phyloP scores from a whole-genome alignment of 176 grass and related monocot genomes.

The Oryza coarctata region DNA sequence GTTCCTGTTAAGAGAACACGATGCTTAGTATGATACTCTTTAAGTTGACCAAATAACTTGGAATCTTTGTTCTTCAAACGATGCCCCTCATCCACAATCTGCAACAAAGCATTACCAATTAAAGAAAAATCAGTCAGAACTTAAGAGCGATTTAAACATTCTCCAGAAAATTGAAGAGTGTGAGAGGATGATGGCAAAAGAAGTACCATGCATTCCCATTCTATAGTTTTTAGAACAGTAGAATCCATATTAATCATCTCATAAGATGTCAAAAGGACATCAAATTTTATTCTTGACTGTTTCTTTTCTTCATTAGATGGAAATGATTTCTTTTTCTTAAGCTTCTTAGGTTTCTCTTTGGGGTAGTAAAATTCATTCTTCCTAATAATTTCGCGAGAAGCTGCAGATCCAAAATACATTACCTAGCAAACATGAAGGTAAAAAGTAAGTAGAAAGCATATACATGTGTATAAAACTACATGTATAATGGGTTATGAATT shows the following conservation, averaged over 20 bases:
- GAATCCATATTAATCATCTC: constrained; percentile 99
- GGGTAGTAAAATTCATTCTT: constrained; percentile 92
- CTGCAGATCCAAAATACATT: constrained; percentile 85
- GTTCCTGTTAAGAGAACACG: constrained; percentile 98
- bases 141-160: constrained; percentile 8
- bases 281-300: constrained; percentile 93
- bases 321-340: constrained; percentile 76
- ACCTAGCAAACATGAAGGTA: constrained; percentile 54
- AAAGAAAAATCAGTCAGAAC: constrained; percentile 1
- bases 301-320: constrained; percentile 60
- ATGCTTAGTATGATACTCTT: constrained; percentile 89
- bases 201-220: constrained; percentile 98
- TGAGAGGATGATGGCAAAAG: background rate
- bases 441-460: constrained; percentile 24
- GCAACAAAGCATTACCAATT: constrained; percentile 27
- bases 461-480: constrained; percentile 19
- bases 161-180: constrained; percentile 15
- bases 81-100: constrained; percentile 99
- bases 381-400: constrained; percentile 75
- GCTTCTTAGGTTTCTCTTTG: constrained; percentile 75
- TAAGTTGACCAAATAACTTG: constrained; percentile 91
- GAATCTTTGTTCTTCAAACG: constrained; percentile 99
- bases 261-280: constrained; percentile 98
- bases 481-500: constrained; percentile 28
- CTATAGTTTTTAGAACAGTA: constrained; percentile 73